Conservation (phyloP, 2,329 filamentous ascomycete species). For the Talaromyces sp. region DNA sequence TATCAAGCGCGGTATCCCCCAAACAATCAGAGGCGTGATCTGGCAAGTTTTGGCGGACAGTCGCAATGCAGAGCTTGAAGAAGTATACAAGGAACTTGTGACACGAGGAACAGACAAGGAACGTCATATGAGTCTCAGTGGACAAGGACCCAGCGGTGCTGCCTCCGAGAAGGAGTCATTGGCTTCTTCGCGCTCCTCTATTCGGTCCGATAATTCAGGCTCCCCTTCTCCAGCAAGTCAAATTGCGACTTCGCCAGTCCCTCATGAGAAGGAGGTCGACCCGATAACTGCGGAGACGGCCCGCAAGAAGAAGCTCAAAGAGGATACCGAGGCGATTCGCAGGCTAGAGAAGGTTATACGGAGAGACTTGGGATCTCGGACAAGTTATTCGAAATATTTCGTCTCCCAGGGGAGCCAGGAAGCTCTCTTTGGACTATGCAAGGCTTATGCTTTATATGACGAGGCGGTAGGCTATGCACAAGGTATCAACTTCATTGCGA, state of each 20-base stretch:
- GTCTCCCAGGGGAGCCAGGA: constrained; percentile 89
- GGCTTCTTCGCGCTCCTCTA: constrained; percentile 76
- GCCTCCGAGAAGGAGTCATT: constrained; percentile 61
- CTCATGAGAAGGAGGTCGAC: constrained; percentile 61
- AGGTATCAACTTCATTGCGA: constrained; percentile 97
- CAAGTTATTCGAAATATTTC: constrained; percentile 95
- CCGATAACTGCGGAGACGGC: constrained; percentile 63
- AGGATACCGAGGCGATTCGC: constrained; percentile 67
- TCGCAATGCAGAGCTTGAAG: constrained; percentile 86
- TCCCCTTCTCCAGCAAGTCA: constrained; percentile 56
- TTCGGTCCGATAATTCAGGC: constrained; percentile 72
- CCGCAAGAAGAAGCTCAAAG: constrained; percentile 73
- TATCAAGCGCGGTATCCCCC: constrained; percentile 90
- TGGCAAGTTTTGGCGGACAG: constrained; percentile 97
- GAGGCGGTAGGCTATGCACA: constrained; percentile 94
- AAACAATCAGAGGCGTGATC: constrained; percentile 93
- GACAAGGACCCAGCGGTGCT: constrained; percentile 48
- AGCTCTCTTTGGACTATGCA: constrained; percentile 90
- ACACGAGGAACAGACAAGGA: constrained; percentile 78
- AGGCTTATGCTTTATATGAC: constrained; percentile 94
- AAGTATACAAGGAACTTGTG: constrained; percentile 78
- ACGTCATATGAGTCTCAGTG: constrained; percentile 56
- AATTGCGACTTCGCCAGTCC: constrained; percentile 52
- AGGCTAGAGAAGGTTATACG: constrained; percentile 91
- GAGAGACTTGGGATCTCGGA: constrained; percentile 84